These are phyloP conservation scores for Coprinopsis cinerea DNA, from an alignment of 768 basidiomycete genomes.

Conservation along the genomic window DNA sequence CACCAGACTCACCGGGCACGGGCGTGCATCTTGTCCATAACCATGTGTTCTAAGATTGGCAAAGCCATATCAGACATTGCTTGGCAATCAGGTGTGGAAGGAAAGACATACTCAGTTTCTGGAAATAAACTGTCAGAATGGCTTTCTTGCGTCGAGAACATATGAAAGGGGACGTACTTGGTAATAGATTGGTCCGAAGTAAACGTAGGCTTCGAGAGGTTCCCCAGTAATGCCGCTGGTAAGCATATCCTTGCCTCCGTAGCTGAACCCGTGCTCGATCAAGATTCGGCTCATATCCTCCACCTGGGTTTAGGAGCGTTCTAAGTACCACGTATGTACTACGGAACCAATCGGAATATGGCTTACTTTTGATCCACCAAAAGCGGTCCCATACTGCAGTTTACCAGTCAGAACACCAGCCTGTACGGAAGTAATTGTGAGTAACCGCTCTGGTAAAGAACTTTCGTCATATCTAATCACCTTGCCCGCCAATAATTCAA, in stretches of 20 bases:
- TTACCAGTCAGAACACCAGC: constrained; percentile 89
- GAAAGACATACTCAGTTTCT: constrained; percentile 87
- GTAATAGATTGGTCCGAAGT: constrained; percentile 98
- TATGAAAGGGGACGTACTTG: constrained; percentile 48
- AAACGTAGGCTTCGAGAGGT: constrained; percentile 93
- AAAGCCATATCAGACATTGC: constrained; percentile 3
- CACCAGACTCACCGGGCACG: constrained; percentile 67
- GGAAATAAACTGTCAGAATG: constrained; percentile 16
- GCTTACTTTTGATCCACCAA: constrained; percentile 91
- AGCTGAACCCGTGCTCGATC: constrained; percentile 92
- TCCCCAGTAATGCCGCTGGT: constrained; percentile 98
- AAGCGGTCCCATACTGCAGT: constrained; percentile 92
- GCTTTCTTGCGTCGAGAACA: not conserved
- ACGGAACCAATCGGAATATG: not conserved
- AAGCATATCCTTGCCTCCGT: constrained; percentile 98
- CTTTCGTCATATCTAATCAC: constrained; percentile 32
- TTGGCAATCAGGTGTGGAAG: not conserved
- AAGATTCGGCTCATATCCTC: constrained; percentile 98
- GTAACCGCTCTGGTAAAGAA: constrained; percentile 4
- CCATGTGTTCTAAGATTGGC: constrained; percentile 78
- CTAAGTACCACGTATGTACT: constrained; percentile 4
- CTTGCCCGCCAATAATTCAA: constrained; percentile 94
- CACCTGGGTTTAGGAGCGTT: constrained; percentile 43
- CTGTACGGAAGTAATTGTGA: constrained; percentile 29
- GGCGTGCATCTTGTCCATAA: constrained; percentile 99